A percentile compares a stretch with the other conserved stretches of the same genome.
Conservation (phyloP, 345 rosid species). For the Eucalyptus pauciflora region DNA sequence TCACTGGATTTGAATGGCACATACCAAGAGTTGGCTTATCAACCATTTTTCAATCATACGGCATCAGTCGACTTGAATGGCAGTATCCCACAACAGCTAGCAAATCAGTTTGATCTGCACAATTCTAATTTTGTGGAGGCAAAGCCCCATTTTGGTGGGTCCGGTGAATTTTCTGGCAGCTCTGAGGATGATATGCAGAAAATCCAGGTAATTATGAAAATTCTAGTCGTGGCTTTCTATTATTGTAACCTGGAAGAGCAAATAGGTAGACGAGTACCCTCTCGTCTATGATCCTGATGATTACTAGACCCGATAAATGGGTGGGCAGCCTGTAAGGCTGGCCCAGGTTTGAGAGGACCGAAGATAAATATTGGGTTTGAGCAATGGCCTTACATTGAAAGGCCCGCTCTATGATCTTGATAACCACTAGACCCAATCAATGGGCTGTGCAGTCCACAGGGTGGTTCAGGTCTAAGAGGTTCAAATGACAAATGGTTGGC, state of each 20-base stretch:
- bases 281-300: not conserved
- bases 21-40: conserved; percentile 12
- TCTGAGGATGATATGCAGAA: conserved; percentile 60
- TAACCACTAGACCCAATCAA: not conserved
- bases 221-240: not conserved
- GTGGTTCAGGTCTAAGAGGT: not conserved
- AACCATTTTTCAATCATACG: conserved; percentile 10
- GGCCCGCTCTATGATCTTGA: not conserved
- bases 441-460: not conserved
- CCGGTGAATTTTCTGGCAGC: conserved; percentile 27
- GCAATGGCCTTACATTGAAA: not conserved
- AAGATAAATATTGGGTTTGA: not conserved
- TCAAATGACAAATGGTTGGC: not conserved
- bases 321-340: not conserved
- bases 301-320: not conserved
- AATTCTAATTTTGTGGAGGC: conserved; percentile 12
- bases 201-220: conserved; percentile 43
- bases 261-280: not conserved
- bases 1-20: conserved; percentile 50
- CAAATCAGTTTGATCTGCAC: conserved; percentile 16
- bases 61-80: conserved; percentile 59
- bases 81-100: conserved; percentile 26
- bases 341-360: not conserved
- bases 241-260: not conserved
- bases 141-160: conserved; percentile 15